Percentiles rank a stretch among this genome's conserved stretches.
Conservation (phyloP, 176 grass and related monocot genomes). For the Triticum urartu region DNA sequence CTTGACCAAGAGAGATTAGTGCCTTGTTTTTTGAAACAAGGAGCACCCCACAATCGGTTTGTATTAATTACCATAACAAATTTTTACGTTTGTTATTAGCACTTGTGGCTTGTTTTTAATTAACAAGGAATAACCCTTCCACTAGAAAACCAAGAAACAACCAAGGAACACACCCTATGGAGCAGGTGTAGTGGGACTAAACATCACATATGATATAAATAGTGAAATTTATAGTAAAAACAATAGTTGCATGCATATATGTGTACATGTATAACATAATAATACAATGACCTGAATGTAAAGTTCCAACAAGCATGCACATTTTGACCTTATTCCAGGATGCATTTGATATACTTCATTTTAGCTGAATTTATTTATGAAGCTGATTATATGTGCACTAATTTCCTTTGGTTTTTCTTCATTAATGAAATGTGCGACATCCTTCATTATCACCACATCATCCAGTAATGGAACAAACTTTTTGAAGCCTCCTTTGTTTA, state of each 20-base stretch:
- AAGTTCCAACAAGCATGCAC: background rate
- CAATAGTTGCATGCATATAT: background rate
- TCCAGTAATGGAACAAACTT: conserved; percentile 56
- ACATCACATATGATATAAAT: background rate
- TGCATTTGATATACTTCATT: background rate
- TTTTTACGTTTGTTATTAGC: too few relatives aligned
- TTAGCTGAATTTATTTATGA: conserved; percentile 51
- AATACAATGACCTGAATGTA: background rate
- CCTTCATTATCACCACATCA: conserved; percentile 59
- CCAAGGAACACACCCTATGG: too few relatives aligned
- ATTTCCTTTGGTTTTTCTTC: conserved; percentile 57
- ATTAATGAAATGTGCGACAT: conserved; percentile 56
- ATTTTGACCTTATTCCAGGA: background rate
- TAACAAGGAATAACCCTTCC: too few relatives aligned
- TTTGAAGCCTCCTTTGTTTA: conserved; percentile 61
- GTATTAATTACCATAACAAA: too few relatives aligned
- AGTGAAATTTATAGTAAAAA: background rate
- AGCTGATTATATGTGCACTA: conserved; percentile 47
- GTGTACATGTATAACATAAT: background rate
- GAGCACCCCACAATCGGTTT: too few relatives aligned
- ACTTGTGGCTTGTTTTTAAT: too few relatives aligned
- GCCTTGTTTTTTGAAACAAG: too few relatives aligned
- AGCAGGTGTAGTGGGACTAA: background rate
- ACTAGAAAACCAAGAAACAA: too few relatives aligned
- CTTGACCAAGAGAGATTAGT: too few relatives aligned